These are phyloP conservation scores for Styphnolobium japonicum DNA, from an alignment of 306 rosid genomes.

Conservation along the genomic window DNA sequence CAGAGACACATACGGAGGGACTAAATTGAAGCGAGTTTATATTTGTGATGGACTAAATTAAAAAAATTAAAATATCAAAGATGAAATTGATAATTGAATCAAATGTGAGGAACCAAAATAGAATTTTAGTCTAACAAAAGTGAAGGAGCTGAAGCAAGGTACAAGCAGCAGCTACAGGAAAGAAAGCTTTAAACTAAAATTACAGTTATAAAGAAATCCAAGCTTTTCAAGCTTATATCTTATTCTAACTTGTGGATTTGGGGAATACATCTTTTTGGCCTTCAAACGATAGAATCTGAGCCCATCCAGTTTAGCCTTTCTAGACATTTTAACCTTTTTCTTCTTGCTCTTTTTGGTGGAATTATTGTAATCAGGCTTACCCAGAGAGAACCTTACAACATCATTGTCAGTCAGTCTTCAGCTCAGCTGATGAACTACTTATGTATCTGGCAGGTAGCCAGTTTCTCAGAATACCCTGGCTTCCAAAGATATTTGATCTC, in stretches of 20 bases:
- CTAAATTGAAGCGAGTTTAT: no score
- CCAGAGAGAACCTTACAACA: conserved; percentile 64
- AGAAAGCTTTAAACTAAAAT: background rate
- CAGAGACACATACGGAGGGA: no score
- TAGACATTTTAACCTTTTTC: conserved; percentile 55
- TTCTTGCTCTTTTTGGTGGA: conserved; percentile 21
- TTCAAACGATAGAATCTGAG: conserved; percentile 76
- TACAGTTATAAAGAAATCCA: background rate
- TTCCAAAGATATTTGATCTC: conserved; percentile 22
- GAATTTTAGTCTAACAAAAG: no score
- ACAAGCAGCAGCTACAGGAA: background rate
- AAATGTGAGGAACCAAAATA: no score
- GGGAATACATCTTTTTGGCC: conserved; percentile 84
- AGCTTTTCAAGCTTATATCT: conserved; percentile 86
- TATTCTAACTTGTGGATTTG: conserved; percentile 89
- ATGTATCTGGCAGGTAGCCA: conserved; percentile 40
- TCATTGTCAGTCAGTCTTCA: conserved; percentile 47
- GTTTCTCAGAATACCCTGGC: conserved; percentile 31
- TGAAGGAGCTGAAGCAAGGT: conserved; percentile 15
- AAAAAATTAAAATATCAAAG: no score
- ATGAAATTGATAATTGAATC: no score
- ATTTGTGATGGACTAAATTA: no score
- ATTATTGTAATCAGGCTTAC: conserved; percentile 16
- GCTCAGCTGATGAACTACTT: conserved; percentile 54
- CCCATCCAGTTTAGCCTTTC: conserved; percentile 71